Evolutionary conservation across 139 green algal genomes (phyloP), one percentile per base, ranked within the genome.

Genomic region (Chlamydomonas sphaeroides): DNA sequence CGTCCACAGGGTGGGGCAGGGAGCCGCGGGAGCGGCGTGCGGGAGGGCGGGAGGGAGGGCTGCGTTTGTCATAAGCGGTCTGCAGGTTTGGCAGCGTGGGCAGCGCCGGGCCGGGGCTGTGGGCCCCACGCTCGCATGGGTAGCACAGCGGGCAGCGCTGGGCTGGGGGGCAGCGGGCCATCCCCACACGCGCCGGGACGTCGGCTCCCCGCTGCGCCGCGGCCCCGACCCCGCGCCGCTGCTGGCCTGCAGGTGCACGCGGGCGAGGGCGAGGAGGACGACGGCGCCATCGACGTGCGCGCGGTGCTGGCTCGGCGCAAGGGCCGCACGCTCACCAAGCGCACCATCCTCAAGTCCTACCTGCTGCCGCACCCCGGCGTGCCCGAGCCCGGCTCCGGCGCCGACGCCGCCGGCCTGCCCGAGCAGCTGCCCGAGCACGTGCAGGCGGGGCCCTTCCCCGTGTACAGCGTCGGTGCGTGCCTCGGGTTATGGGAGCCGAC

Each of bases 271-370:
- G 51, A 61, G 0, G 79, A 57, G 15, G 65, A 49, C 32, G 68
- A 33, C 25, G 25, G 32, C 25, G 30, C 35, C 30, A 26, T 59
- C 35, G 66, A 88, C 28, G 92, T 95, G 85, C 85, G 90, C 79
- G 41, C 83, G 38, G 93, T 97, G 87, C 87, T 98, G 72, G 59
- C 53, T 56, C 87, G 90, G 62, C 92, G 96, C 42, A 85, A 87
- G 21, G 95, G 94, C 41, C 78, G 68, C 63, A 94, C 93, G 30
- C 90, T 98, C 41, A 94, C 88, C 23, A 84, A 88, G 25, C 89
- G 90, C 63, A 97, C 94, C 79, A 98, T 98, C 87, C 92, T 98
- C 63, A 98, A 98, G 86, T 91, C 84, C 23, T 95, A 92, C 84
- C 66, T 90, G 41, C 79, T 88, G 62, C 69, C 76, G 18, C 20